Percentiles rank a stretch among this genome's conserved stretches.
These are phyloP conservation scores for Fraxinus paxiana DNA, from an alignment of 305 asterid genomes.

Conservation along the genomic window DNA sequence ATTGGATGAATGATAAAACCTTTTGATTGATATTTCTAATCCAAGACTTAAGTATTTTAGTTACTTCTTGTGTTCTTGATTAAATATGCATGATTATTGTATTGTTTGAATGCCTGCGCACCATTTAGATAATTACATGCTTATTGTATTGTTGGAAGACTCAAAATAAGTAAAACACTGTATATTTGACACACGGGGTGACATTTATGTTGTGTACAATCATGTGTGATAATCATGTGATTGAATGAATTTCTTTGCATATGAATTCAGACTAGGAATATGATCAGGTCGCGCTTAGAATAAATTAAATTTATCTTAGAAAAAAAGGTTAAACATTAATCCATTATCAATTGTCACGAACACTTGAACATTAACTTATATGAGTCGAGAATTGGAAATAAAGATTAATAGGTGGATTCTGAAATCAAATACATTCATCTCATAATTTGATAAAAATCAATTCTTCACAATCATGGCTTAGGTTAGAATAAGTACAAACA, in stretches of 20 bases:
- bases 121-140: too few species aligned
- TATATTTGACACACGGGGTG: background rate
- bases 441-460: background rate
- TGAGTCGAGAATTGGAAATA: background rate
- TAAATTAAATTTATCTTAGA: background rate
- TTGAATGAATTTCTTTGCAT: background rate
- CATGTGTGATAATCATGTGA: background rate
- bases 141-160: background rate
- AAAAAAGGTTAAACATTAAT: background rate
- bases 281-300: background rate
- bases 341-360: background rate
- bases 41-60: background rate
- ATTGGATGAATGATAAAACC: background rate
- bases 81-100: background rate
- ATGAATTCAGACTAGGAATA: background rate
- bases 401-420: background rate
- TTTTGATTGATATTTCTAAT: background rate
- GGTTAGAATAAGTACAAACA: background rate
- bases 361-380: background rate
- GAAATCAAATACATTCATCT: background rate
- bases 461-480: background rate
- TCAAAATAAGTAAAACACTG: background rate
- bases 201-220: background rate
- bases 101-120: background rate
- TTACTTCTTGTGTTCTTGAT: background rate